phyloP scores from a whole-genome alignment of 208 protist genomes.

The Trypanosoma platydactyli region DNA sequence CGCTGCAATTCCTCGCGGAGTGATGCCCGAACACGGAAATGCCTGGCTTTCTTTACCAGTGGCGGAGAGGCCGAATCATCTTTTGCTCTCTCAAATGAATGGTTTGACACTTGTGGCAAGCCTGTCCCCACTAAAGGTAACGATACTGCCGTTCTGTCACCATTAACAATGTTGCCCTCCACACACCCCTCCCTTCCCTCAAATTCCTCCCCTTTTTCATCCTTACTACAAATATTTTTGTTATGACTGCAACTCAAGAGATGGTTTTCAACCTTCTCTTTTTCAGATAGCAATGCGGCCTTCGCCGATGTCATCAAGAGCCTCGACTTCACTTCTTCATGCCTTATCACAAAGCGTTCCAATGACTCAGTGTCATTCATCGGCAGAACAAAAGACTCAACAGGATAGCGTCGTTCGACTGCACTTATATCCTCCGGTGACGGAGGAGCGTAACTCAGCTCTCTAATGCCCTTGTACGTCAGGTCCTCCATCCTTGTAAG shows the following conservation, averaged over 20 bases:
- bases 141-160: not conserved
- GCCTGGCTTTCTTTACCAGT: not conserved
- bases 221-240: not conserved
- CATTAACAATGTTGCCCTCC: not conserved
- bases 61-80: not conserved
- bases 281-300: constrained; percentile 34
- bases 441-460: constrained; percentile 86
- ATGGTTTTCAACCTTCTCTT: constrained; percentile 40
- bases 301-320: constrained; percentile 31
- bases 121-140: not conserved
- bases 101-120: not conserved
- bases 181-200: too few relatives aligned
- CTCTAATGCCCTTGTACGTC: constrained; percentile 54
- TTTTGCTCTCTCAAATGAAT: not conserved
- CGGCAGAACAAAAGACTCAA: constrained; percentile 81
- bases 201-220: not conserved
- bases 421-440: constrained; percentile 51
- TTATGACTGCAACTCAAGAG: constrained; percentile 4
- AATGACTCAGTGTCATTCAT: constrained; percentile 72
- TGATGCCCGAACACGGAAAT: constrained; percentile 19
- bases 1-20: not conserved
- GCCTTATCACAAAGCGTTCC: constrained; percentile 54
- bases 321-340: constrained; percentile 55
- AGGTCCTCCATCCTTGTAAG: constrained; percentile 43
- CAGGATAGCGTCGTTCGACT: constrained; percentile 70